Evolutionary conservation across 2,329 filamentous ascomycete species (phyloP).

Genomic region (Fusarium nodosum): DNA sequence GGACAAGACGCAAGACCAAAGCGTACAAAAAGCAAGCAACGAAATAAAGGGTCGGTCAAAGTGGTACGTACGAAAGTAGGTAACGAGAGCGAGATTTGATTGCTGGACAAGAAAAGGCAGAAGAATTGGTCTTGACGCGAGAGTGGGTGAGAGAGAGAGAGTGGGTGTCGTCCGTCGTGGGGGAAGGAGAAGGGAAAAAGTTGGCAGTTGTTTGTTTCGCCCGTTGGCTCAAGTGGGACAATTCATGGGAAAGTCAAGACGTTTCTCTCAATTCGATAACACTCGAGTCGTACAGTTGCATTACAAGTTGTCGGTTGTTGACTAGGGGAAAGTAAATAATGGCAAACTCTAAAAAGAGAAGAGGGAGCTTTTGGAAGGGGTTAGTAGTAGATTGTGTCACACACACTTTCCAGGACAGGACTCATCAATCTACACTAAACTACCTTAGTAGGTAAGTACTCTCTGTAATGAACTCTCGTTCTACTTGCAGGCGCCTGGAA

Average conservation of each 20-base stretch:
- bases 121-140: conserved; percentile 3
- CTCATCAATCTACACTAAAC: conserved; percentile 27
- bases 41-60: conserved; percentile 21
- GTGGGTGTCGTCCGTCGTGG: conserved; percentile 16
- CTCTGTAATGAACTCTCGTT: background rate
- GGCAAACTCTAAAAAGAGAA: conserved; percentile 15
- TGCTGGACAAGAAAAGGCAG: background rate
- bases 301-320: conserved; percentile 19
- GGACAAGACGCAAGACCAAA: conserved; percentile 32
- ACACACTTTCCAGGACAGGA: background rate
- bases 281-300: conserved; percentile 3
- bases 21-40: conserved; percentile 34
- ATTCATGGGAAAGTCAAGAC: conserved; percentile 9
- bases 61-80: conserved; percentile 16
- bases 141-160: background rate
- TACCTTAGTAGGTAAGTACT: background rate
- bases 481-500: background rate
- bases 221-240: conserved; percentile 36
- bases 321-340: conserved; percentile 39
- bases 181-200: conserved; percentile 26
- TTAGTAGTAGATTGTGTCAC: conserved; percentile 16
- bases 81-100: background rate
- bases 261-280: conserved; percentile 5
- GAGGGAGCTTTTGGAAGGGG: background rate
- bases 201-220: conserved; percentile 27